These are phyloP conservation scores for Yamadazyma oceani DNA, from an alignment of 1,139 yeast species.

Conservation along the genomic window DNA sequence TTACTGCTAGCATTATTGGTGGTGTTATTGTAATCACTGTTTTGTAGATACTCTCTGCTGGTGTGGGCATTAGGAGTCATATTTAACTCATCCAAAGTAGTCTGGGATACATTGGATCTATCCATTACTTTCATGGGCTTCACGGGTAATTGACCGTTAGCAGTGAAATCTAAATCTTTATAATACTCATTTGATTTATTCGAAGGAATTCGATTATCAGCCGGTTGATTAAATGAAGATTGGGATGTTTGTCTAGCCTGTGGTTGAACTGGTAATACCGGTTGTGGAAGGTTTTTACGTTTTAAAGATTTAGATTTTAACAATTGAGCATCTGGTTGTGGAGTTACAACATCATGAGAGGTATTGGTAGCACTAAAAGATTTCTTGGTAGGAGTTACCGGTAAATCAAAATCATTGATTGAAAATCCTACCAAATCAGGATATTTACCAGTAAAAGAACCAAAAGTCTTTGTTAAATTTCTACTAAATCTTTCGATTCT, in stretches of 20 bases:
- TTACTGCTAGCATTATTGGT: constrained; percentile 4
- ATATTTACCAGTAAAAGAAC: constrained; percentile 63
- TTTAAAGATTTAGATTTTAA: constrained; percentile 28
- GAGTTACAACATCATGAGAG: constrained; percentile 21
- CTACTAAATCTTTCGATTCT: constrained; percentile 58
- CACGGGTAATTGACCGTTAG: constrained; percentile 43
- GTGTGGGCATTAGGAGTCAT: constrained; percentile 3
- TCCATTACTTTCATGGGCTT: constrained; percentile 44
- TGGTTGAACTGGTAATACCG: constrained; percentile 25
- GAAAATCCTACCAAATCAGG: constrained; percentile 55
- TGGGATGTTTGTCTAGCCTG: constrained; percentile 13
- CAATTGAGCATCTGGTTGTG: constrained; percentile 26
- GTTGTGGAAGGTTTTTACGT: constrained; percentile 27
- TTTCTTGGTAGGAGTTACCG: constrained; percentile 26
- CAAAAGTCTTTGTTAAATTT: constrained; percentile 61
- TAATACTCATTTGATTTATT: constrained; percentile 23
- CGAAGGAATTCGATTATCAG: background rate
- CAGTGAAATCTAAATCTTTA: constrained; percentile 42
- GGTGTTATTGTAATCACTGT: constrained; percentile 3
- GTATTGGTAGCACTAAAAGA: constrained; percentile 9
- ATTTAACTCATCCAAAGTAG: constrained; percentile 13
- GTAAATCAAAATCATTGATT: constrained; percentile 36
- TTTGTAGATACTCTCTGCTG: constrained; percentile 5
- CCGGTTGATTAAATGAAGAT: constrained; percentile 3
- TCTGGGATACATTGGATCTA: constrained; percentile 15